Percentiles rank a stretch among this genome's conserved stretches.
Evolutionary conservation across 73 alveolate species (phyloP).

Genomic region (Effrenium voratum): DNA sequence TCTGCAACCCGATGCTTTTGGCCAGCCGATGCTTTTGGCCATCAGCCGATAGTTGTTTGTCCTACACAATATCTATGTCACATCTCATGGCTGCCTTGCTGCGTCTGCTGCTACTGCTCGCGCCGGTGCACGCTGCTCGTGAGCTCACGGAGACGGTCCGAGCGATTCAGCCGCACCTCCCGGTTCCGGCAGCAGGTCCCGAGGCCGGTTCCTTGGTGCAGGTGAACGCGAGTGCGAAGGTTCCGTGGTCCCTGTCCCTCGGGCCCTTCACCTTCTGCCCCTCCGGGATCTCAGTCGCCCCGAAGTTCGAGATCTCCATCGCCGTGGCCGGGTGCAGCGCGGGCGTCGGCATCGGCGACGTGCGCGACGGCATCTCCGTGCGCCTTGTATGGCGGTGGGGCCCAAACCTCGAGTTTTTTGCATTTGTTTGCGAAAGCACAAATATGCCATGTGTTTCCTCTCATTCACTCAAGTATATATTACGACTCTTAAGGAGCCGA

Average conservation of each 20-base stretch:
- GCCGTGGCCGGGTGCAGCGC: constrained; percentile 15
- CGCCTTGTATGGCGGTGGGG: background rate
- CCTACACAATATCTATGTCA: background rate
- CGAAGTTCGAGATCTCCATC: background rate
- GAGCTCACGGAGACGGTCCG: too few species aligned
- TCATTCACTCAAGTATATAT: too few species aligned
- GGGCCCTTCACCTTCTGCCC: constrained; percentile 4
- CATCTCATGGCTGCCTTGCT: background rate
- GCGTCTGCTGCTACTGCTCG: too few species aligned
- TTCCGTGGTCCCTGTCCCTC: too few species aligned
- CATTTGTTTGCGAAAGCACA: background rate
- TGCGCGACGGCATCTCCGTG: constrained; percentile 13
- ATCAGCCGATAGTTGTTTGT: background rate
- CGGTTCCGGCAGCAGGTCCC: too few species aligned
- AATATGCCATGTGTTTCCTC: too few species aligned
- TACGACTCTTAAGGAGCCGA: too few species aligned
- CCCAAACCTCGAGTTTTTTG: background rate
- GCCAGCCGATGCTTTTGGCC: background rate
- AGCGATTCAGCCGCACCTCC: too few species aligned
- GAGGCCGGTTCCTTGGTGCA: too few species aligned
- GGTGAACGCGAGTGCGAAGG: too few species aligned
- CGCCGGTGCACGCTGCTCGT: too few species aligned
- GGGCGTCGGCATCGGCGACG: background rate
- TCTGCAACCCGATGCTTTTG: background rate
- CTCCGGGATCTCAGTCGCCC: background rate